Evolutionary conservation across 768 basidiomycete genomes (phyloP), one percentile per base, ranked within the genome.

Genomic region (Termitomyces sp.): DNA sequence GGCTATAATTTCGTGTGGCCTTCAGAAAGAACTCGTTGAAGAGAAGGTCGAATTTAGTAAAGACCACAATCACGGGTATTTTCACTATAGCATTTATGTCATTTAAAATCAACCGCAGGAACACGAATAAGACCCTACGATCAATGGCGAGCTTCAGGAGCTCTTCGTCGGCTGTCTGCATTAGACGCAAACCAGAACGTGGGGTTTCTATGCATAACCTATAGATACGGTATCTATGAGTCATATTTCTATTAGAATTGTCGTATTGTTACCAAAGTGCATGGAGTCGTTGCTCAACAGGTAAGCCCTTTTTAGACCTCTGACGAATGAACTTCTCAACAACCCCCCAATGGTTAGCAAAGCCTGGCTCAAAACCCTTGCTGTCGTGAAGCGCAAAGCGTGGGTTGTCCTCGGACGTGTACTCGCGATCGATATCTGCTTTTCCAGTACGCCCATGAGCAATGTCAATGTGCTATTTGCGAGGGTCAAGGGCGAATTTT

Each of bases 321-420:
- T 17, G 41, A 46, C 21, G 42, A 17, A 54, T 37, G 43, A 54
- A 54, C 2, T 5, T 23, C 19, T 54, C 53, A 5, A 54, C 53
- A 38, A 23, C 45, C 17, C 14, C 43, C 53, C 53, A 54, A 26
- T 54, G 30, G 3, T 54, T 21, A 37, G 28, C 26, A 28, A 12
- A n/a, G 9, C 43, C 44, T 17, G 53, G 43, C 19, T 54, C 53
- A 19, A 54, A 54, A 1, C 53, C 53, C 26, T 54, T 45, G 33
- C 53, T 54, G 7, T 54, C 53, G 26, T 54, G 53, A 8, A 54
- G 53, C 5, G 26, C n/a, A 26, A 54, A 54, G 17, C 53, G 37
- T 1, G 53, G 45, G 6, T 54, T 54, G 0, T 54, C 45, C 7
- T 26, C 17, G 35, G 53, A 46, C 5, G 43, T 44, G 11, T 54